Conservation (phyloP, 345 rosid genomes). For the Syzygium aromaticum region DNA sequence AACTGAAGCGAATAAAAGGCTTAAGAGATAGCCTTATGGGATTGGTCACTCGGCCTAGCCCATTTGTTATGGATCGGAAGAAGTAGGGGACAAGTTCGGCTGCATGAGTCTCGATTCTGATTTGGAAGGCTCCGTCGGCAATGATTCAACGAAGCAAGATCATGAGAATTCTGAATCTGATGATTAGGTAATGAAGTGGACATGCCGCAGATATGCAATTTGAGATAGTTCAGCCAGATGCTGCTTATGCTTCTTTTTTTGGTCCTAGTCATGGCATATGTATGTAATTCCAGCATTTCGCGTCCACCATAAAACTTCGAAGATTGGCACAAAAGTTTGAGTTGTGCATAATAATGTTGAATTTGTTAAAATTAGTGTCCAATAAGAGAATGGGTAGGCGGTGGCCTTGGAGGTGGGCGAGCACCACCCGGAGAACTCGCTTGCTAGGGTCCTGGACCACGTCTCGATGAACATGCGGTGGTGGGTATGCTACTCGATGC, state of each 20-base stretch:
- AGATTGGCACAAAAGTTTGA: neutral
- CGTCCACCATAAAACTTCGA: neutral
- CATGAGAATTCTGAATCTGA: neutral
- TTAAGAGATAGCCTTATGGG: neutral
- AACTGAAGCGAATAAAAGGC: neutral
- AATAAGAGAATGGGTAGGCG: neutral
- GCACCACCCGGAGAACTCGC: conserved; percentile 56
- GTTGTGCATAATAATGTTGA: neutral
- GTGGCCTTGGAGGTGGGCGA: neutral
- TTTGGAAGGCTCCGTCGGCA: neutral
- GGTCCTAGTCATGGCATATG: no score
- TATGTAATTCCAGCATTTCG: neutral
- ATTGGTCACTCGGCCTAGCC: neutral
- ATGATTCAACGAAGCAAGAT: neutral
- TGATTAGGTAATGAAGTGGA: neutral
- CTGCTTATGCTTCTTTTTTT: neutral
- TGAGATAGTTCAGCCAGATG: neutral
- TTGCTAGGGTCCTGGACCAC: conserved; percentile 59
- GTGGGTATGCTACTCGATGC: conserved; percentile 88
- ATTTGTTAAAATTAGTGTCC: neutral
- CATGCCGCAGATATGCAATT: neutral
- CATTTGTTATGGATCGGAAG: neutral
- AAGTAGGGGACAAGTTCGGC: neutral
- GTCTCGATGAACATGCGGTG: conserved; percentile 29
- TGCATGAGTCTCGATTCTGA: neutral